Conservation (phyloP, 139 green algal species). For the Chlamydomonas asymmetrica region DNA sequence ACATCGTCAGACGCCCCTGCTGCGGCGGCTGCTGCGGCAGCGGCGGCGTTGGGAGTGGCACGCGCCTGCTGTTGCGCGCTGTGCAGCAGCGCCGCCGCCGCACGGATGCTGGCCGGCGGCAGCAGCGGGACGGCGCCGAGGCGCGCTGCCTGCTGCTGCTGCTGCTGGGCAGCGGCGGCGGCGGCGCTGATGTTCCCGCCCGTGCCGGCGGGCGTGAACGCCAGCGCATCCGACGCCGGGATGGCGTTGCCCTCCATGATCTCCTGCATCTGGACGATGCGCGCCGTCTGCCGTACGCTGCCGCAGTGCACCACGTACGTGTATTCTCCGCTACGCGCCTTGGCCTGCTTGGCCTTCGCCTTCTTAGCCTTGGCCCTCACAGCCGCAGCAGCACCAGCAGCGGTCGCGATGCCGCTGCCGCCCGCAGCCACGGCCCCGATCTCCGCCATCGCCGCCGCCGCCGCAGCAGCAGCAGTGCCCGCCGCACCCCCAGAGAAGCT, state of each 20-base stretch:
- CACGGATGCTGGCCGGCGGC: conserved; percentile 33
- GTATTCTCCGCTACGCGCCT: conserved; percentile 30
- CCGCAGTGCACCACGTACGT: conserved; percentile 72
- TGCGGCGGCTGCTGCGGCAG: background rate
- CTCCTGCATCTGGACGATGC: conserved; percentile 50
- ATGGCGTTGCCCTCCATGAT: background rate
- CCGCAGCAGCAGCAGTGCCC: too few relatives aligned
- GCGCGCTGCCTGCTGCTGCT: conserved; percentile 3
- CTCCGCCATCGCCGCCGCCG: background rate
- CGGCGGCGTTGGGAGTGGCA: too few relatives aligned
- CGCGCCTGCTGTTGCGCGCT: too few relatives aligned
- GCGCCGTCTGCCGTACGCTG: conserved; percentile 68
- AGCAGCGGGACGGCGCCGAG: background rate
- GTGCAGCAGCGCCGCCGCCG: conserved; percentile 43
- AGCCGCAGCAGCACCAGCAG: background rate
- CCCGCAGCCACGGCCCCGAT: background rate
- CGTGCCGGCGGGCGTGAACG: background rate
- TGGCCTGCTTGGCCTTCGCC: conserved; percentile 1
- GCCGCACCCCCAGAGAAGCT: too few relatives aligned
- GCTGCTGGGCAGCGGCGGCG: conserved; percentile 6
- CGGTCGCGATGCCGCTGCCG: background rate
- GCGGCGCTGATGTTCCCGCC: background rate
- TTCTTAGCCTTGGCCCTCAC: background rate
- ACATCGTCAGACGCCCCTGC: background rate
- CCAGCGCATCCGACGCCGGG: too few relatives aligned